Conservation (phyloP, 2,329 filamentous ascomycete species). For the Epicoccum sorghinum region DNA sequence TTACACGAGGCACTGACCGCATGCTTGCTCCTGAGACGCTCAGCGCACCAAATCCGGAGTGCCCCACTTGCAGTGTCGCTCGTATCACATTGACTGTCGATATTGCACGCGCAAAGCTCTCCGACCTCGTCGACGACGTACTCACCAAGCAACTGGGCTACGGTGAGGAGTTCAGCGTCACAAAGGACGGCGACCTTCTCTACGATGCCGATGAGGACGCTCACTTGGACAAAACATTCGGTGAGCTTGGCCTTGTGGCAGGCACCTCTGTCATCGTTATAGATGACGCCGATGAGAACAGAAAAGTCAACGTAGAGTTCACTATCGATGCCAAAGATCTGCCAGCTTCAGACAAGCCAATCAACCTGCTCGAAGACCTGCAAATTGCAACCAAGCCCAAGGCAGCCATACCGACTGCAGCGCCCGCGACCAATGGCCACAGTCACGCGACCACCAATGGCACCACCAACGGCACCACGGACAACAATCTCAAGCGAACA, state of each 20-base stretch:
- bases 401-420: slow-evolving; percentile 20
- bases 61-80: slow-evolving; percentile 80
- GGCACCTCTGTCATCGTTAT: slow-evolving; percentile 82
- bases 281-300: slow-evolving; percentile 79
- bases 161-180: slow-evolving; percentile 79
- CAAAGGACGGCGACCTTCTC: slow-evolving; percentile 73
- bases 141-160: slow-evolving; percentile 75
- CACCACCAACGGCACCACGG: slow-evolving; percentile 26
- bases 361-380: slow-evolving; percentile 56
- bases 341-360: slow-evolving; percentile 58
- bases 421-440: slow-evolving; percentile 37
- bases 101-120: slow-evolving; percentile 72
- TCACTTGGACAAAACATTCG: slow-evolving; percentile 79
- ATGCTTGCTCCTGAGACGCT: slow-evolving; percentile 63
- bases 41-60: slow-evolving; percentile 75
- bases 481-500: slow-evolving; percentile 49
- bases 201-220: slow-evolving; percentile 91
- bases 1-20: slow-evolving; percentile 69
- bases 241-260: slow-evolving; percentile 74
- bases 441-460: slow-evolving; percentile 35
- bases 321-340: slow-evolving; percentile 64
- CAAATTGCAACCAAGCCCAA: slow-evolving; percentile 58
- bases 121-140: slow-evolving; percentile 78
- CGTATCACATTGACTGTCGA: slow-evolving; percentile 73
- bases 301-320: slow-evolving; percentile 81